phyloP scores from a whole-genome alignment of 345 rosid species.

The Euclidium syriacum region DNA sequence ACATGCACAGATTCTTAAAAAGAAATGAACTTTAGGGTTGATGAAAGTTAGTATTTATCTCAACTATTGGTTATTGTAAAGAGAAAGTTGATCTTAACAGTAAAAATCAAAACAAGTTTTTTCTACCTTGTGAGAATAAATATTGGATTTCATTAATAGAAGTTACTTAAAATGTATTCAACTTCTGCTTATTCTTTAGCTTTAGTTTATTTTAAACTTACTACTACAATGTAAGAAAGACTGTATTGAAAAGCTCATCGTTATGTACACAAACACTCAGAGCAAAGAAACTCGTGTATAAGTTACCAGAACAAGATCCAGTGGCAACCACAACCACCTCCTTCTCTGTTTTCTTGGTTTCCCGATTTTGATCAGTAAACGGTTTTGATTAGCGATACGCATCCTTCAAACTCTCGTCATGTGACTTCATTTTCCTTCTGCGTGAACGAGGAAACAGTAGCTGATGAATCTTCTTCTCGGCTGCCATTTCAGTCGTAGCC shows the following conservation, averaged over 20 bases:
- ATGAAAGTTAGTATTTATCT: too few relatives aligned
- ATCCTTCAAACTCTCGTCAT: slow-evolving; percentile 36
- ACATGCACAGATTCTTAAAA: too few relatives aligned
- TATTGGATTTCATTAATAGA: neutral
- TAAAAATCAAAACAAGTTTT: neutral
- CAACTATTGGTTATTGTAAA: too few relatives aligned
- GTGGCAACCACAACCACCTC: slow-evolving; percentile 19
- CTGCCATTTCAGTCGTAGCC: slow-evolving; percentile 68
- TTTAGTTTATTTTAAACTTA: slow-evolving; percentile 10
- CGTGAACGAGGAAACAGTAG: slow-evolving; percentile 76
- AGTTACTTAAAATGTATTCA: slow-evolving; percentile 18
- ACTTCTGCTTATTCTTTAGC: slow-evolving; percentile 23
- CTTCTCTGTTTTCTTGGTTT: slow-evolving; percentile 1
- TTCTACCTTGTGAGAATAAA: neutral
- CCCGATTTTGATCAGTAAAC: neutral
- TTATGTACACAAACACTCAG: slow-evolving; percentile 29
- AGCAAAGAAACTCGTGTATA: slow-evolving; percentile 20
- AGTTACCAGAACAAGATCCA: slow-evolving; percentile 18
- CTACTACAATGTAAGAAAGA: slow-evolving; percentile 9
- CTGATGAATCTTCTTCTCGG: slow-evolving; percentile 83
- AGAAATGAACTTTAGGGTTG: too few relatives aligned
- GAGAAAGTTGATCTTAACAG: too few relatives aligned
- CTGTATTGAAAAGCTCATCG: slow-evolving; percentile 17
- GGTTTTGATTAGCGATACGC: neutral
- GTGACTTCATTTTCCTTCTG: slow-evolving; percentile 63